Base-by-base conservation (phyloP, 148 eudicot species). In the Nepenthes mirabilis region DNA sequence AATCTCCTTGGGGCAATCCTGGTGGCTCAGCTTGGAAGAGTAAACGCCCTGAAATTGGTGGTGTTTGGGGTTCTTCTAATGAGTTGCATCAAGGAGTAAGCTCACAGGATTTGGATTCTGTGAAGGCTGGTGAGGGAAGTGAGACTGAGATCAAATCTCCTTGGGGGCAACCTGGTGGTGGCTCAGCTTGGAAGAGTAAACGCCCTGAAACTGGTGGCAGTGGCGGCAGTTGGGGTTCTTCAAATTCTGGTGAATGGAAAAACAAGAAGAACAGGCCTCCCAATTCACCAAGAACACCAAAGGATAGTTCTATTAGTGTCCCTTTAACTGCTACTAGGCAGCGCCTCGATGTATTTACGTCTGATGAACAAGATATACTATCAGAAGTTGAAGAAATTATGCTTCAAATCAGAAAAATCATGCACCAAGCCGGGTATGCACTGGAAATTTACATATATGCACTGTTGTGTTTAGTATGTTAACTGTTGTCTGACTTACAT, bases 301-400 rank as follows among this genome's bases (percentile, higher is more conserved):
- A 70, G 68, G 84, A 79, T 48, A 79, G 77, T 34, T 58, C 68
- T 32, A 36, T 65, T 13, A 43, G 37, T 57, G 73, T 51, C 34
- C 65, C 68, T n/a, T 40, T 83, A 2, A 83, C 96, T 52, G 82
- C 71, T 52, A 83, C 94, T 2, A 70, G 82, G 65, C 82, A 70
- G 61, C 79, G 91, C 5, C 35, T 83, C 65, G 96, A 93, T 65
- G 9, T 69, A 11, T 88, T 93, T 70, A 61, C 95, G 2, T 65
- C 78, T 6, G 99, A 89, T 58, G 96, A 89, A 69, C 85, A 86
- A 70, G 91, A 89, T 43, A 70, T 80, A 51, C 70, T 88, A 11
- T 52, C 78, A 14, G 99, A 83, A 36, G 54, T 78, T 47, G 99
- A 93, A 64, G 70, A 74, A 3, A 70, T 86, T 56, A 82, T 84